Evolutionary conservation across 2,329 filamentous ascomycete species (phyloP), one percentile per base, ranked within the genome.

Genomic region (Escovopsis sp.): DNA sequence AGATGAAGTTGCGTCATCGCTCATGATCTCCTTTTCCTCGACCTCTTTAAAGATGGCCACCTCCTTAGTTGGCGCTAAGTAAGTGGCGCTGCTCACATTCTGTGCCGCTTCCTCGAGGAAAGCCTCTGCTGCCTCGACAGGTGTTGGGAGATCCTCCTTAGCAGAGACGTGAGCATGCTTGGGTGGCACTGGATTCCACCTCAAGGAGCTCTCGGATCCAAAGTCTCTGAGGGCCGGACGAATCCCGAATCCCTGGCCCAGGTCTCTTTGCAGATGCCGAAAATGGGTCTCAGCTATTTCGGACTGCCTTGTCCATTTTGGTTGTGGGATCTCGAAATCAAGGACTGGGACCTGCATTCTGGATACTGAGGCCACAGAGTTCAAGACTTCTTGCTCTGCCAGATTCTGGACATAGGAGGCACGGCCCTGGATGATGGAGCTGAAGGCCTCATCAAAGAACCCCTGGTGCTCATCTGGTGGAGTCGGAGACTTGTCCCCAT

Each of bases 321-420:
- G 42, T 5, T 37, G 30, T 12, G 46, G 38, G 16, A 45, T 42
- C 2, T 40, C 39, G 27, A 55, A 56, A 21, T 50, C 40, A 17
- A 56, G 31, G 7, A 37, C 26, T 5, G 55, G 54, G 28, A 55
- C 45, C 2, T 44, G 39, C 15, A 58, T 29, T 18, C 54, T 46
- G 5, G 52, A 39, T 1, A 46, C 37, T 4, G 48, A 44, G 13
- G 52, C 45, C 5, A 39, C 31, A 15, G 45, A 38, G 16, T 52
- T 41, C 1, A 55, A 31, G 11, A 42, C 41, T 28, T 61, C 57
- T 36, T 53, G 46, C 26, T 51, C 49, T 5, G 46, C 29, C 13
- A 38, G 33, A 5, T n/a, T 35, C 15, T 41, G 37, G 9, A 35
- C 32, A 12, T 38, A 36, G 8, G 31, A 23, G 12, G 40, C 37